A percentile compares a stretch with the other conserved stretches of the same genome.
Evolutionary conservation across 805 yeast species (phyloP).

Genomic region (Ogataea allantospora): DNA sequence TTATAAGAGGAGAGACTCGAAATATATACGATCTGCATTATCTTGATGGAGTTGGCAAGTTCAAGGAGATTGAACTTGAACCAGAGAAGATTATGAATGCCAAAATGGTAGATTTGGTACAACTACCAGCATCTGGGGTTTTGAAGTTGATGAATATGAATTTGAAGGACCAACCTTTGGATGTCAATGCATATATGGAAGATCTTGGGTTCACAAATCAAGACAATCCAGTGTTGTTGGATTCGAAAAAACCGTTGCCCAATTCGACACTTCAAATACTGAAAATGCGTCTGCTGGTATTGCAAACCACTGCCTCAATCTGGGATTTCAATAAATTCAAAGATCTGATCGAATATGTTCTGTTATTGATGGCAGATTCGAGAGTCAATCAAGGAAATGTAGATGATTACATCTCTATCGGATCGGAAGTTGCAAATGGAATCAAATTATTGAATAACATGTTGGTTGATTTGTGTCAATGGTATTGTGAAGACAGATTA

Average conservation of each 20-base stretch:
- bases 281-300: constrained; percentile 13
- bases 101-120: not conserved
- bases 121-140: constrained; percentile 3
- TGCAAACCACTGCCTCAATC: constrained; percentile 1
- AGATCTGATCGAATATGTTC: constrained; percentile 1
- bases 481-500: constrained; percentile 4
- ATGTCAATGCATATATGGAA: no score
- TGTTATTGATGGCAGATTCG: constrained; percentile 15
- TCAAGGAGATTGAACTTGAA: not conserved
- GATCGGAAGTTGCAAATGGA: constrained; percentile 10
- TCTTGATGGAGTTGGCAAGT: constrained; percentile 6
- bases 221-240: constrained; percentile 10
- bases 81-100: not conserved
- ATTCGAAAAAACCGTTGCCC: constrained; percentile 12
- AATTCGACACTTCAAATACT: constrained; percentile 13
- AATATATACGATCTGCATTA: constrained; percentile 17
- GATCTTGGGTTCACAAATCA: not conserved
- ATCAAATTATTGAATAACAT: constrained; percentile 13
- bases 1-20: constrained; percentile 12
- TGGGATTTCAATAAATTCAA: not conserved
- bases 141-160: not conserved
- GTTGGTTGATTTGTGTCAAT: constrained; percentile 12
- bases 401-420: constrained; percentile 7
- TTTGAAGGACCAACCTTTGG: not conserved
- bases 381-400: constrained; percentile 16